Evolutionary conservation across 1,139 yeast species (phyloP), one percentile per base, ranked within the genome.

Genomic region (Wickerhamomyces sp.): DNA sequence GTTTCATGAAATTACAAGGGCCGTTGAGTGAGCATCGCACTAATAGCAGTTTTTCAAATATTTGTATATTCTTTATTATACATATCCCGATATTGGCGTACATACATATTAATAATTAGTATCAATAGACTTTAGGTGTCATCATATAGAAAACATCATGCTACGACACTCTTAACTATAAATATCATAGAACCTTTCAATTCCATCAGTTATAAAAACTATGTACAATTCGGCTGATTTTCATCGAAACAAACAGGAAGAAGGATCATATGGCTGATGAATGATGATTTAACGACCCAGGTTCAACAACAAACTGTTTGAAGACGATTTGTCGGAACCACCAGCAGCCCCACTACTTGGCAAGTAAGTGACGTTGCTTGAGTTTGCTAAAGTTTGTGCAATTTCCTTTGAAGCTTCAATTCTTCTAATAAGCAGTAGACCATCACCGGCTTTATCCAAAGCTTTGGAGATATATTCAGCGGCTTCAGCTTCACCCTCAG

Each of bases 401-500:
- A 94, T 92, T 49, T 89, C 97, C 69, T 87, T 89, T 31, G 96
- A 86, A 2, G 98, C 97, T 62, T 94, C 98, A 55, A 94, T 79
- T 68, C 97, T 78, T 75, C 98, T 81, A 58, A 92, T 89, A 74
- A 87, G 76, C 61, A 94, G 73, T 55, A 94, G 74, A 52, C 98
- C 98, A 59, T 94, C 97, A 61, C 98, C 98, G 26, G 96, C 92
- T 69, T 89, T 89, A 39, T 82, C 79, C 54, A 94, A 76, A 4
- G 98, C 97, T 65, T 82, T 88, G 35, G 97, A 88, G 49, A 94
- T 95, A 45, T 83, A 81, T 47, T 92, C 98, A 7, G 97, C 99
- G 42, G 96, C 88, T 65, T 94, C 98, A 32, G 98, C 98, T 67
- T 94, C 99, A 65, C 98, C 99, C 66, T 94, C 98, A 20, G 99